Percentiles rank a stretch among this genome's conserved stretches.
Evolutionary conservation across 1,284 basidiomycete species (phyloP).

Genomic region (Bjerkandera adusta): DNA sequence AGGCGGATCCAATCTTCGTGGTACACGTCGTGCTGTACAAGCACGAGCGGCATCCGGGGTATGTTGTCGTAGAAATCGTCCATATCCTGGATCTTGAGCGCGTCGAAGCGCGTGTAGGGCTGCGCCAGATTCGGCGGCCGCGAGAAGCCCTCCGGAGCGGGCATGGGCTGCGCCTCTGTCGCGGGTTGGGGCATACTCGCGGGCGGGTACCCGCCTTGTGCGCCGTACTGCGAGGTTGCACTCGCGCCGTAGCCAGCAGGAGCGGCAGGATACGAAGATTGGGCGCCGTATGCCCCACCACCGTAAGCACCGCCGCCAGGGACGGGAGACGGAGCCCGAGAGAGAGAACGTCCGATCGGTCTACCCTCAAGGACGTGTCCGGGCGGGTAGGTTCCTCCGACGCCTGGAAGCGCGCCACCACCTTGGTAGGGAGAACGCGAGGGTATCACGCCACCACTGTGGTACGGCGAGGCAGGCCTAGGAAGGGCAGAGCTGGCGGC

Average conservation of each 20-base stretch:
- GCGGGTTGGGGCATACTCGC: slow-evolving; percentile 12
- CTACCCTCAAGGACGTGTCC: slow-evolving; percentile 28
- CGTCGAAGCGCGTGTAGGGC: slow-evolving; percentile 66
- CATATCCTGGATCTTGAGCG: slow-evolving; percentile 71
- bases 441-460: slow-evolving; percentile 14
- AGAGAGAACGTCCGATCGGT: slow-evolving; percentile 18
- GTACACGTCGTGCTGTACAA: slow-evolving; percentile 75
- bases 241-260: slow-evolving; percentile 8
- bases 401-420: slow-evolving; percentile 9
- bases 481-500: slow-evolving; percentile 23
- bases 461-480: slow-evolving; percentile 15
- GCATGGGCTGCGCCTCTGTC: slow-evolving; percentile 40
- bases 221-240: slow-evolving; percentile 12
- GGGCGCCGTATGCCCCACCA: slow-evolving; percentile 1
- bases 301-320: slow-evolving; percentile 18
- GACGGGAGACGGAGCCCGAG: slow-evolving; percentile 25
- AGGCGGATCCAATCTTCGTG: slow-evolving; percentile 75
- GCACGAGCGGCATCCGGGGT: slow-evolving; percentile 67
- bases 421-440: slow-evolving; percentile 18
- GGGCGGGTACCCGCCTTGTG: slow-evolving; percentile 20
- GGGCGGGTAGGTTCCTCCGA: slow-evolving; percentile 23
- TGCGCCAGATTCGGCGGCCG: slow-evolving; percentile 65
- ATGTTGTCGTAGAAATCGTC: slow-evolving; percentile 62
- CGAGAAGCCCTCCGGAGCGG: slow-evolving; percentile 67
- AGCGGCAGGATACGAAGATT: slow-evolving; percentile 3